Base-by-base conservation (phyloP, 2,329 filamentous ascomycete species). In the Diaporthe helianthi region DNA sequence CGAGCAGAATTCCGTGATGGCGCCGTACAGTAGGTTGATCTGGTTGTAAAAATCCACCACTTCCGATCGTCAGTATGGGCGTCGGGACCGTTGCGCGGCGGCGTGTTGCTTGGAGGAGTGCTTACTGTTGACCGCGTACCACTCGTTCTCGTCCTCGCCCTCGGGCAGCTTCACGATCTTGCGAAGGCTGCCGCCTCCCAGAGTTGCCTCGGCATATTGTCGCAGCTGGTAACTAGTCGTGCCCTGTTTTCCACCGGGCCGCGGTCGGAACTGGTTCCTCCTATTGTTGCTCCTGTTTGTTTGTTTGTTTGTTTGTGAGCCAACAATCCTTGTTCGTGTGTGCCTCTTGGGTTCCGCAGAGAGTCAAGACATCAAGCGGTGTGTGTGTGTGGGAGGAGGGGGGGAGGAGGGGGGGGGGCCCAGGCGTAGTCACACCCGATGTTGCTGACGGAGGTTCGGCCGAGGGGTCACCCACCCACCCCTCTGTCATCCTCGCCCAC, bases 11-110 rank as follows among this genome's bases (percentile, higher is more conserved):
- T 99, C 96, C 71, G 96, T 99, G 79, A 99, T 99, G 74, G 96
- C 96, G 70, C 97, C 97, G 80, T 99, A 99, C 70, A 99, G 90
- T 44, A 99, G 88, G 83, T 99, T 99, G 85, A 99, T 97, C 82
- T 99, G 96, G 84, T 99, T 99, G 89, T 99, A 99, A 82, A 99
- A 99, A 82, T 99, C 96, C 84, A 99, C 96, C 84, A 99, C 94
- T 97, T 74, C n/a, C 63, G 49, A 53, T 15, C 26, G 36, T 67
- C 47, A 60, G 26, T 44, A 64, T 12, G 19, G 38, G 29, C 33
- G 26, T 49, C 2, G 5, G 31, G 22, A n/a, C 38, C 9, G 46
- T 17, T 31, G 61, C 69, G 41, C 51, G 49, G 46, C 47, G 31
- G 10, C 24, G 24, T n/a, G 38, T 22, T 24, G 74, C 88, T 75